These are phyloP conservation scores for Ambrosia trifida DNA, from an alignment of 129 eudicot genomes.

Conservation along the genomic window DNA sequence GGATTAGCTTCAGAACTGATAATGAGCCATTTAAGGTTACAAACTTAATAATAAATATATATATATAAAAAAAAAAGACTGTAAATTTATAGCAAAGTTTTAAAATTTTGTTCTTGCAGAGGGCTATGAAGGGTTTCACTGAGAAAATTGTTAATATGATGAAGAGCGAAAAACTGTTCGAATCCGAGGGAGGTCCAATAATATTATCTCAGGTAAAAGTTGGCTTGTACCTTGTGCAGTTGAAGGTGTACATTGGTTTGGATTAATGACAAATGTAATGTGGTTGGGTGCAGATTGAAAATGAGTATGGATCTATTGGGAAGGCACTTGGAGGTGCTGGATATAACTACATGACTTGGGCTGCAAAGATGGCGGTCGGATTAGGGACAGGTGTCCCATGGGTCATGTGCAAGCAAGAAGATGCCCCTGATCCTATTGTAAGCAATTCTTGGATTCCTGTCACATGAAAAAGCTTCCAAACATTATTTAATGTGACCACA, in stretches of 20 bases:
- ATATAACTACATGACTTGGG: conserved; percentile 82
- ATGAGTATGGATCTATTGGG: conserved; percentile 84
- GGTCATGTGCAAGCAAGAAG: conserved; percentile 98
- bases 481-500: background rate
- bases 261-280: conserved; percentile 16
- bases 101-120: conserved; percentile 38
- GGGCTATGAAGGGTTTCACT: conserved; percentile 77
- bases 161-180: conserved; percentile 85
- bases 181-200: conserved; percentile 94
- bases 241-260: conserved; percentile 25
- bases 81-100: too few species aligned
- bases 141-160: conserved; percentile 73
- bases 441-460: conserved; percentile 26
- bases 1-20: conserved; percentile 88
- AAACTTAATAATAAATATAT: conserved; percentile 28
- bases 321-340: conserved; percentile 70
- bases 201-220: conserved; percentile 78
- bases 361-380: conserved; percentile 92
- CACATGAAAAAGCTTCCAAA: conserved; percentile 25
- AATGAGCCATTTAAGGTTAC: conserved; percentile 88
- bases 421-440: conserved; percentile 98
- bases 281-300: conserved; percentile 72
- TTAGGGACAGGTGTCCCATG: conserved; percentile 94
- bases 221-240: conserved; percentile 29
- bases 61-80: too few species aligned